These are phyloP conservation scores for Extremus antarcticus DNA, from an alignment of 495 filamentous ascomycete genomes.

Conservation along the genomic window DNA sequence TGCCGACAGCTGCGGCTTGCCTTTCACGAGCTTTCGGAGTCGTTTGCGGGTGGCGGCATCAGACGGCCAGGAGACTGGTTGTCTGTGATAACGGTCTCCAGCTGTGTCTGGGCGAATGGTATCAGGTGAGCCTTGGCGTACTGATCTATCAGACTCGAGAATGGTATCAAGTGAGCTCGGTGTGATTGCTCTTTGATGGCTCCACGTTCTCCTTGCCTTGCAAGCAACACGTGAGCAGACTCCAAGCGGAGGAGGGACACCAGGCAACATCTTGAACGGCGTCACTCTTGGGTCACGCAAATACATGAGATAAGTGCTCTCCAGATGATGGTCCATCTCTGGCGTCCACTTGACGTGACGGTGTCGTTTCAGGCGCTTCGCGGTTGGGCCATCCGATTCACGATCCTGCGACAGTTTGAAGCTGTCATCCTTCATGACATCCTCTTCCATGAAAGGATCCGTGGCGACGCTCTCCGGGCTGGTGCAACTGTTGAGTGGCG, in stretches of 20 bases:
- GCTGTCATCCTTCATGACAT: slow-evolving; percentile 28
- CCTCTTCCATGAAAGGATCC: slow-evolving; percentile 45
- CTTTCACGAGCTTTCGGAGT: slow-evolving; percentile 72
- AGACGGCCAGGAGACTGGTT: slow-evolving; percentile 64
- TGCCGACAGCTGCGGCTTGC: slow-evolving; percentile 55
- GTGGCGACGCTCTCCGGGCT: slow-evolving; percentile 53
- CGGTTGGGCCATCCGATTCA: slow-evolving; percentile 7
- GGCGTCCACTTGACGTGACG: slow-evolving; percentile 55
- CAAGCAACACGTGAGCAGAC: slow-evolving; percentile 82
- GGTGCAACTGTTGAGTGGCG: slow-evolving; percentile 55
- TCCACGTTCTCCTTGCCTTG: slow-evolving; percentile 78
- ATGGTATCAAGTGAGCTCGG: slow-evolving; percentile 7
- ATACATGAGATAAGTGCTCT: slow-evolving; percentile 81
- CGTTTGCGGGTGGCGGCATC: slow-evolving; percentile 68
- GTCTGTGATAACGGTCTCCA: slow-evolving; percentile 25
- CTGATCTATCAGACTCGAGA: slow-evolving; percentile 15
- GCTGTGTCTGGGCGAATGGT: slow-evolving; percentile 40
- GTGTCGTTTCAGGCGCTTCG: slow-evolving; percentile 22
- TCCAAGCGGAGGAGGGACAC: slow-evolving; percentile 74
- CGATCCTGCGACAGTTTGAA: slow-evolving; percentile 21
- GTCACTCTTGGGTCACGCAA: slow-evolving; percentile 86
- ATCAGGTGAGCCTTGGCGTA: slow-evolving; percentile 30
- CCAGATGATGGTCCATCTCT: slow-evolving; percentile 86
- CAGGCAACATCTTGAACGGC: slow-evolving; percentile 83
- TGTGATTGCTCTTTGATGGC: slow-evolving; percentile 18